Base-by-base conservation (phyloP, 2,329 filamentous ascomycete species). In the Hymenoscyphus linearis region DNA sequence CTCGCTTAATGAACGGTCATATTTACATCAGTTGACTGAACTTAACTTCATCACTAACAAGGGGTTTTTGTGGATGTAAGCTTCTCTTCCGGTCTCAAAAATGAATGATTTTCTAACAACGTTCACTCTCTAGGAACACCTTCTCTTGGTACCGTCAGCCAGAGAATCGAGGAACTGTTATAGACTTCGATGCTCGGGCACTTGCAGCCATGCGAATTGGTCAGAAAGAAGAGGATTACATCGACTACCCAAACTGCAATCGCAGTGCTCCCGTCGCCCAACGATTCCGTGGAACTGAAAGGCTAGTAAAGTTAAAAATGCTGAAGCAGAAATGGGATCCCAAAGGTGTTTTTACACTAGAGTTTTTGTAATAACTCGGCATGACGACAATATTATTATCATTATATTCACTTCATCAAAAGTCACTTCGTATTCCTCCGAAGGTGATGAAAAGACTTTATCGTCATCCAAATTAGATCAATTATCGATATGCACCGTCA, bases 281-380 rank as follows among this genome's bases (percentile, higher is more conserved):
- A 9, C 58, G 58, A 18, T 60, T 53, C 16, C 18, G 22, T 26
- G 58, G 58, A 27, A 52, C 12, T 14, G 37, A 56, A 7, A 58
- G 64, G 52, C 40, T 72, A 9, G 61, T 62, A n/a, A 69, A 64
- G 25, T 57, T 72, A 25, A 64, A 60, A 26, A 60, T 50, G 1
- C 44, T 72, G 57, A 72, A 72, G 64, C 68, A 58, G 40, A 62
- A 65, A 52, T 69, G 66, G 66, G 70, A 72, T 58, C 66, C 70
- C 2, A 50, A 50, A 9, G 69, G 67, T 0, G 63, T 69, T n/a
- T 72, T 71, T 50, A 60, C 58, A 13, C 31, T n/a, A 16, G 6
- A 60, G 36, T 55, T 60, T 18, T 35, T 60, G 9, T 57, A n/a
- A 57, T 22, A 52, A 18, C 22, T 40, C 14, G 37, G 37, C 37